Conservation (phyloP, 2,329 filamentous ascomycete species). For the Aspergillus bombycis region DNA sequence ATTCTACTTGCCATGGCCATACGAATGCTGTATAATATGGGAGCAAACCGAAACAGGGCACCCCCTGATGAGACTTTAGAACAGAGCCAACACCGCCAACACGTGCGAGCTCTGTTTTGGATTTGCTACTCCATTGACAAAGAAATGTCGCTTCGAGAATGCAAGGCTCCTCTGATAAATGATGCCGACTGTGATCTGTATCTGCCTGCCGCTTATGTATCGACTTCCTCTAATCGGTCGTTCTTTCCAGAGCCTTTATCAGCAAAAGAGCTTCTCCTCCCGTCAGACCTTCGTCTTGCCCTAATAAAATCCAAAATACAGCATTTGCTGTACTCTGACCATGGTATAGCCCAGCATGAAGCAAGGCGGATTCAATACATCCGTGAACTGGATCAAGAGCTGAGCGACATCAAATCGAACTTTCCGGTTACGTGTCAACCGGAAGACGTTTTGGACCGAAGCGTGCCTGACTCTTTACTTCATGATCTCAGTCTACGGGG, state of each 20-base stretch:
- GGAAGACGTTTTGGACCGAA: constrained; percentile 22
- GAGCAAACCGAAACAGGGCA: constrained; percentile 17
- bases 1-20: constrained; percentile 25
- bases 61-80: background rate
- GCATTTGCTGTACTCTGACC: constrained; percentile 22
- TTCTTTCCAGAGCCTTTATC: constrained; percentile 27
- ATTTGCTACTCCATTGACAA: constrained; percentile 27
- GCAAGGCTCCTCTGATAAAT: constrained; percentile 24
- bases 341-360: constrained; percentile 19
- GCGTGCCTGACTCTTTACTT: constrained; percentile 23
- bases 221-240: constrained; percentile 22
- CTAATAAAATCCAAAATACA: constrained; percentile 30
- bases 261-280: constrained; percentile 25
- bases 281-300: constrained; percentile 28
- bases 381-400: constrained; percentile 27
- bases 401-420: constrained; percentile 22
- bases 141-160: constrained; percentile 26
- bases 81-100: constrained; percentile 8
- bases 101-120: constrained; percentile 31
- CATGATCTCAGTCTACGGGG: constrained; percentile 31
- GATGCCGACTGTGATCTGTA: constrained; percentile 28
- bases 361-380: constrained; percentile 26
- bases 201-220: constrained; percentile 24
- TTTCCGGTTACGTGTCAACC: constrained; percentile 25
- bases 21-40: constrained; percentile 26